A percentile compares a stretch with the other conserved stretches of the same genome.
These are phyloP conservation scores for Candida tetrigidarum DNA, from an alignment of 1,139 yeast species.

Conservation along the genomic window DNA sequence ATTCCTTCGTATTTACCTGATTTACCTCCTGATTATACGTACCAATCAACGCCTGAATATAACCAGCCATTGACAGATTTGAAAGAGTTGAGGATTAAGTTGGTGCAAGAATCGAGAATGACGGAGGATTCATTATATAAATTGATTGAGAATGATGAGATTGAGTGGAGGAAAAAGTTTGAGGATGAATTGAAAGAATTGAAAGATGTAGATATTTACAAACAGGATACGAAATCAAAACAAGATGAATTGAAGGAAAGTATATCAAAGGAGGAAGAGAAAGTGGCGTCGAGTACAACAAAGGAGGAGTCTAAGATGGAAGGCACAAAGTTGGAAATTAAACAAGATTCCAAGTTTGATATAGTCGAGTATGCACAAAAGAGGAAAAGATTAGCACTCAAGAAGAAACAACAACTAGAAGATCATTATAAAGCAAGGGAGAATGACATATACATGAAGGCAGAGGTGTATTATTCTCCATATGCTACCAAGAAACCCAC, in stretches of 20 bases:
- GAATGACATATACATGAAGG: slow-evolving; percentile 46
- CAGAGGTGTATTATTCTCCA: slow-evolving; percentile 48
- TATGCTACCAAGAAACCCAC: slow-evolving; percentile 34
- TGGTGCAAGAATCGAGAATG: slow-evolving; percentile 78
- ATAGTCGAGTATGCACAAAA: slow-evolving; percentile 58
- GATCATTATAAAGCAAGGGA: slow-evolving; percentile 24
- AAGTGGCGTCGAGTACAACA: slow-evolving; percentile 16
- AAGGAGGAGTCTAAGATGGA: background rate
- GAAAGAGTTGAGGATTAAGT: slow-evolving; percentile 64
- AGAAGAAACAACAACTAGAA: slow-evolving; percentile 20
- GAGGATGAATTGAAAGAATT: slow-evolving; percentile 25
- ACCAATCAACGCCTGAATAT: slow-evolving; percentile 72
- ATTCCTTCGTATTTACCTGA: slow-evolving; percentile 82
- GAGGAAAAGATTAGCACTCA: slow-evolving; percentile 34
- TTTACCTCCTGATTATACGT: slow-evolving; percentile 93
- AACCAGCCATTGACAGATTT: slow-evolving; percentile 72
- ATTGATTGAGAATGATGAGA: slow-evolving; percentile 51
- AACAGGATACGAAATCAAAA: slow-evolving; percentile 2
- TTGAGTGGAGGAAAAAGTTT: slow-evolving; percentile 33
- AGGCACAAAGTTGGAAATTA: slow-evolving; percentile 13
- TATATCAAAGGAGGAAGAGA: background rate
- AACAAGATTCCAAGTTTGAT: slow-evolving; percentile 43
- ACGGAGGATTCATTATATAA: slow-evolving; percentile 79
- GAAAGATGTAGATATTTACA: slow-evolving; percentile 24
- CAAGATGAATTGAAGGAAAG: slow-evolving; percentile 3